phyloP scores from a whole-genome alignment of 495 filamentous ascomycete species.

The Podospora anserina region DNA sequence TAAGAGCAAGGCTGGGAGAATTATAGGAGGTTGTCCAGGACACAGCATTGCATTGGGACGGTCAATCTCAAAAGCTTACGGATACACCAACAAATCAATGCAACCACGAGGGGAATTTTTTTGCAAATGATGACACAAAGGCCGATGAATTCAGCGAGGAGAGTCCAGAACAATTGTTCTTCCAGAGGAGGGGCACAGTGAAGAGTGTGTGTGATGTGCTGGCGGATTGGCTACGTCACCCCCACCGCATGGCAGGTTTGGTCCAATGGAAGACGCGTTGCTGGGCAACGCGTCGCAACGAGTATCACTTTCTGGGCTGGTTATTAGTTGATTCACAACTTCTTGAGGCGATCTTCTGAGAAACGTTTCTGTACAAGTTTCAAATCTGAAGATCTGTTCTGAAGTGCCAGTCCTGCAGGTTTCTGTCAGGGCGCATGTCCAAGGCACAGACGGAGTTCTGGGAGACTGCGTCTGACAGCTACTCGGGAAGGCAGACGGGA shows the following conservation, averaged over 20 bases:
- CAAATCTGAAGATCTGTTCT: background rate
- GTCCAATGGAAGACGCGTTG: background rate
- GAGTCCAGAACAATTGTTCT: background rate
- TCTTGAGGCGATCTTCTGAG: background rate
- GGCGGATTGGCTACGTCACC: background rate
- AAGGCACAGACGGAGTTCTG: constrained; percentile 4
- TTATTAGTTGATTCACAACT: background rate
- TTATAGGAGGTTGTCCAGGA: background rate
- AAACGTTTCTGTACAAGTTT: background rate
- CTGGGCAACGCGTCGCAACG: background rate
- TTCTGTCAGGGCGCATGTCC: background rate
- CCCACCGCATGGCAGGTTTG: background rate
- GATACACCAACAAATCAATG: background rate
- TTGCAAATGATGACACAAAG: background rate
- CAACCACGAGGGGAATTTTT: background rate
- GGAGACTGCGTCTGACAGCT: background rate
- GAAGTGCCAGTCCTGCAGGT: no score
- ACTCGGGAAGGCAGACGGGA: background rate
- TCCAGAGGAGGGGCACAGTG: background rate
- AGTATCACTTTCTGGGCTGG: background rate
- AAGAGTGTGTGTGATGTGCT: background rate
- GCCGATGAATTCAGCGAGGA: background rate
- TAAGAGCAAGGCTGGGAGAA: background rate
- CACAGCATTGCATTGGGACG: background rate
- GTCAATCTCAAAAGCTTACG: background rate